Base-by-base conservation (phyloP, 495 filamentous ascomycete species). In the Aspergillus funiculosus region DNA sequence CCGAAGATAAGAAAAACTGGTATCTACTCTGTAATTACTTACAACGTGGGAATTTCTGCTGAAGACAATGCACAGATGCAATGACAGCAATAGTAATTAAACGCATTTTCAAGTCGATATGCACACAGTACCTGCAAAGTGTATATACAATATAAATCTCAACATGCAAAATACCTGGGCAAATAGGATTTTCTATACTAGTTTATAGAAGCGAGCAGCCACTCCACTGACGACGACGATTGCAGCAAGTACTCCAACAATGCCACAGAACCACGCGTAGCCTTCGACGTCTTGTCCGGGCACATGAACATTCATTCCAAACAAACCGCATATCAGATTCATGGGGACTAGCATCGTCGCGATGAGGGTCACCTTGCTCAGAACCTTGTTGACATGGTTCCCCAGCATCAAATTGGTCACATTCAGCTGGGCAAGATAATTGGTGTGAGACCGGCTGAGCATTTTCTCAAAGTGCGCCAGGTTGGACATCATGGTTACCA, bases 401-500 rank as follows among this genome's bases (percentile, higher is more conserved):
- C 88, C 88, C 57, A 89, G 78, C 5, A 79, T 76, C 58, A 95
- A 80, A 58, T 85, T 87, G 54, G 90, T 87, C 50, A 98, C 89
- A 37, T 85, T 89, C 47, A 98, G 78, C 67, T 96, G 92, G 10
- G 92, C 92, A 13, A 97, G 76, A 51, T 97, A 96, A 60, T 98
- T 98, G 68, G 84, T 84, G 69, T 97, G 94, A n/a, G 83, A 83
- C 15, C 94, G 85, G 5, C 85, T 88, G 42, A 98, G 79, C 77
- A 98, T 96, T 72, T 96, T 96, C 62, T 98, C 94, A 54, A 92
- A 96, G 60, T 98, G 92, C 7, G 79, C 81, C 41, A 98, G 68
- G 63, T 95, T 98, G 52, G 82, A 86, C 79, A 94, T 94, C 92
- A 97, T 96, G 48, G 92, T 97, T 24, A 98, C 87, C 25, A 98